Conservation (phyloP, 768 basidiomycete genomes). For the Pisolithus tinctorius region DNA sequence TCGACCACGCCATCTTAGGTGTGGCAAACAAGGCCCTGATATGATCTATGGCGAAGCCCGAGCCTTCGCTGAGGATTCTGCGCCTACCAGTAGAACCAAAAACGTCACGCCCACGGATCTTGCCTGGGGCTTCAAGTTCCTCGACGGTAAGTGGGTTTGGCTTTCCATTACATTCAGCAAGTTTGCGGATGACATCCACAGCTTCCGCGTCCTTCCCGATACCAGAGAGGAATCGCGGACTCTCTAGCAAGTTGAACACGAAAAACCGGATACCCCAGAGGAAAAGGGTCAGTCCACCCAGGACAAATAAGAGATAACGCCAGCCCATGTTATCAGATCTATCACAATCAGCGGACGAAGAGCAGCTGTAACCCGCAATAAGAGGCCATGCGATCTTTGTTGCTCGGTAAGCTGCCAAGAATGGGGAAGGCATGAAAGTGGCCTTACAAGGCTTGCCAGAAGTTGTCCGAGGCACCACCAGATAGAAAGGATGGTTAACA, state of each 20-base stretch:
- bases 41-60: constrained; percentile 34
- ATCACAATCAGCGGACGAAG: constrained; percentile 27
- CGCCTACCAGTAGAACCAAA: constrained; percentile 12
- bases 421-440: background rate
- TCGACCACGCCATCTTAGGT: constrained; percentile 57
- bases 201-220: constrained; percentile 48
- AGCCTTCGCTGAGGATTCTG: constrained; percentile 34
- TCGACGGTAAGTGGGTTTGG: constrained; percentile 37
- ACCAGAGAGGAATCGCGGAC: constrained; percentile 52
- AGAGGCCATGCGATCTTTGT: constrained; percentile 57
- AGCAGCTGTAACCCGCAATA: constrained; percentile 49
- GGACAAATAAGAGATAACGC: constrained; percentile 50
- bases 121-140: constrained; percentile 33
- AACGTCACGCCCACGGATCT: constrained; percentile 3
- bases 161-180: constrained; percentile 46
- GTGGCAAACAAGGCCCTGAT: constrained; percentile 59
- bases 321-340: constrained; percentile 54
- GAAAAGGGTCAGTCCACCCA: constrained; percentile 46
- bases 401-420: background rate
- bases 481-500: constrained; percentile 49
- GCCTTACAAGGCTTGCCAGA: constrained; percentile 37
- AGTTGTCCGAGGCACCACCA: constrained; percentile 59
- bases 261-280: constrained; percentile 50
- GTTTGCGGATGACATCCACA: constrained; percentile 37
- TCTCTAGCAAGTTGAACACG: constrained; percentile 47